Evolutionary conservation across 768 basidiomycete species (phyloP), one percentile per base, ranked within the genome.

Genomic region (Tylopilus subfusipes): DNA sequence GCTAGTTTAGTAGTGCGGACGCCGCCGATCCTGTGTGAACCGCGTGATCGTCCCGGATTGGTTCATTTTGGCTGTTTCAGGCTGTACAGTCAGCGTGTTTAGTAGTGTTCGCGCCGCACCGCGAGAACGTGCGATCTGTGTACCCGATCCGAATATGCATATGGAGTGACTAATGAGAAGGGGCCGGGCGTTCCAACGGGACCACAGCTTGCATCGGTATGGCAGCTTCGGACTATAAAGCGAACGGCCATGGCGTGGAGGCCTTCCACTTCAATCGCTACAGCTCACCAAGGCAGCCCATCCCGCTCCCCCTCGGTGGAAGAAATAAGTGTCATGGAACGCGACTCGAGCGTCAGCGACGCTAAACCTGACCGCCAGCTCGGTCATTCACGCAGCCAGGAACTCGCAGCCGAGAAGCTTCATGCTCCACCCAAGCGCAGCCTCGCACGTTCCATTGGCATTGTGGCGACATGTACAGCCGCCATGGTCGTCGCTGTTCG

Each of bases 401-500:
- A 59, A 13, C 31, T 59, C 19, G 21, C 33, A n/a, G 3, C 13
- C 0, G 60, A 69, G 34, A 62, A 54, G 4, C 11, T 14, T 4
- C 36, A 11, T 14, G 21, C 31, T 13, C 49, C 22, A 18, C 40
- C 60, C 3, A 14, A 50, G 0, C 72, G 63, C 24, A 70, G 73
- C 54, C 55, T 54, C 0, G 48, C 60, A 21, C 68, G 66, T 14
- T 63, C 62, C n/a, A 46, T 69, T 7, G 64, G 63, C 19, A 68
- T 74, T 19, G 71, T 73, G 11, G 60, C 63, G 7, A 72, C 75
- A 9, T 74, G 75, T 39, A 77, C 78, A 10, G 64, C 70, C 40
- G 75, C 72, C 22, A 68, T 75, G 74, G 52, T 75, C 4, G 61
- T 70, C 24, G 71, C 68, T 47, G 75, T 75, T 5, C 21, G 74